These are phyloP conservation scores for Dothistroma pini DNA, from an alignment of 2,329 filamentous ascomycete genomes.

Conservation along the genomic window DNA sequence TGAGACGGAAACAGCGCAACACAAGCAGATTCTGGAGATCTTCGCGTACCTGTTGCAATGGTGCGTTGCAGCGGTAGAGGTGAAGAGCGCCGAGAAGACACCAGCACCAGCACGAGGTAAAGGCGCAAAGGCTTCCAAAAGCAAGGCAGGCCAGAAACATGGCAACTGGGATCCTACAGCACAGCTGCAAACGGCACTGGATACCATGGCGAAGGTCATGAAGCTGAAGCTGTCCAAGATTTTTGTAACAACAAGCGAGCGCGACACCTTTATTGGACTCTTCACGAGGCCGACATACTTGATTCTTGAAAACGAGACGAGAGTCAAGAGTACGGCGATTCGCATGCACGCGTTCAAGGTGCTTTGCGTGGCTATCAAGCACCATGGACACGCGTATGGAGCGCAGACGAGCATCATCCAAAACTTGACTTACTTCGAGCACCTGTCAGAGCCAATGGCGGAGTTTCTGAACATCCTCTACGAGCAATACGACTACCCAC, in stretches of 20 bases:
- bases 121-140: slow-evolving; percentile 70
- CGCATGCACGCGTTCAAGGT: slow-evolving; percentile 98
- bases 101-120: slow-evolving; percentile 68
- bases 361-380: slow-evolving; percentile 92
- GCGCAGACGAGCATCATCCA: slow-evolving; percentile 98
- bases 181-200: slow-evolving; percentile 83
- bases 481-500: slow-evolving; percentile 96
- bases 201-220: slow-evolving; percentile 93
- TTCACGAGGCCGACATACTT: slow-evolving; percentile 92
- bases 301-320: slow-evolving; percentile 87
- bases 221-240: slow-evolving; percentile 89
- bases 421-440: slow-evolving; percentile 96
- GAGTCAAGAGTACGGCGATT: slow-evolving; percentile 82
- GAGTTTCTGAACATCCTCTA: slow-evolving; percentile 94
- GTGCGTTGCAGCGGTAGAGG: slow-evolving; percentile 91
- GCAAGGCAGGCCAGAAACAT: slow-evolving; percentile 63
- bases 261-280: slow-evolving; percentile 89
- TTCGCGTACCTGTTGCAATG: slow-evolving; percentile 94
- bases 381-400: slow-evolving; percentile 93
- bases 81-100: slow-evolving; percentile 79
- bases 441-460: slow-evolving; percentile 98
- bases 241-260: slow-evolving; percentile 92
- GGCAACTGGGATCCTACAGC: slow-evolving; percentile 81
- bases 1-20: slow-evolving; percentile 59
- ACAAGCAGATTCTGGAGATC: slow-evolving; percentile 89